Conservation (phyloP, 2,329 filamentous ascomycete genomes). For the Aspergillus piperis region DNA sequence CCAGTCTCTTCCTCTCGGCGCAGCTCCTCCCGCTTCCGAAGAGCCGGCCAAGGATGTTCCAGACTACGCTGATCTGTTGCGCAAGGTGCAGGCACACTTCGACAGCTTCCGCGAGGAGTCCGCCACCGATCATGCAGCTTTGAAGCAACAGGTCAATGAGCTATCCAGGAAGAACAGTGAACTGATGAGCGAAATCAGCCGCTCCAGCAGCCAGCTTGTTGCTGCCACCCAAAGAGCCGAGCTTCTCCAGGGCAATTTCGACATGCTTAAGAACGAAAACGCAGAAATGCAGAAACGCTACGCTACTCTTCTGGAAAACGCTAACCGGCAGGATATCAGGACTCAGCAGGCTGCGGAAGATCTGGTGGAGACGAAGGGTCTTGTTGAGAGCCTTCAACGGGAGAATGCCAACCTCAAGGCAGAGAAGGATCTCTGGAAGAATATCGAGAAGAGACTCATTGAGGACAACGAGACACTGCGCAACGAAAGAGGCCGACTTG, state of each 20-base stretch:
- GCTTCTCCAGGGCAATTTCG: slow-evolving; percentile 86
- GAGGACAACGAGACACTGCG: slow-evolving; percentile 84
- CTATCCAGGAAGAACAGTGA: slow-evolving; percentile 79
- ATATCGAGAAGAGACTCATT: slow-evolving; percentile 82
- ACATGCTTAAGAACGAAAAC: slow-evolving; percentile 81
- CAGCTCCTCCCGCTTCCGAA: slow-evolving; percentile 46
- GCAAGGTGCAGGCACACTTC: slow-evolving; percentile 85
- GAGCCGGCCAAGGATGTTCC: slow-evolving; percentile 56
- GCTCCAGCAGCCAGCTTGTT: slow-evolving; percentile 75
- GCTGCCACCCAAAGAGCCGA: slow-evolving; percentile 82
- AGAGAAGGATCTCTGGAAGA: slow-evolving; percentile 92
- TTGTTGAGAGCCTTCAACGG: slow-evolving; percentile 82
- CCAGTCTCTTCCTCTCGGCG: slow-evolving; percentile 64
- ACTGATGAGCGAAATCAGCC: slow-evolving; percentile 79
- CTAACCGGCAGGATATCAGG: slow-evolving; percentile 84
- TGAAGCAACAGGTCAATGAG: slow-evolving; percentile 81
- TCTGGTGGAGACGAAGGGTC: slow-evolving; percentile 77
- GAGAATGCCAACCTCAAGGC: slow-evolving; percentile 92
- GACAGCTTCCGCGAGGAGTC: slow-evolving; percentile 88
- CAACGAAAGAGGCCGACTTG: slow-evolving; percentile 82
- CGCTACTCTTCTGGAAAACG: slow-evolving; percentile 73
- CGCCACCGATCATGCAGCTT: slow-evolving; percentile 73
- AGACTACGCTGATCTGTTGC: slow-evolving; percentile 74
- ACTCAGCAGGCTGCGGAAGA: slow-evolving; percentile 94
- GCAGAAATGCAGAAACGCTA: slow-evolving; percentile 80